Evolutionary conservation across 2,329 filamentous ascomycete species (phyloP), one percentile per base, ranked within the genome.

Genomic region (Grosmannia huntii): DNA sequence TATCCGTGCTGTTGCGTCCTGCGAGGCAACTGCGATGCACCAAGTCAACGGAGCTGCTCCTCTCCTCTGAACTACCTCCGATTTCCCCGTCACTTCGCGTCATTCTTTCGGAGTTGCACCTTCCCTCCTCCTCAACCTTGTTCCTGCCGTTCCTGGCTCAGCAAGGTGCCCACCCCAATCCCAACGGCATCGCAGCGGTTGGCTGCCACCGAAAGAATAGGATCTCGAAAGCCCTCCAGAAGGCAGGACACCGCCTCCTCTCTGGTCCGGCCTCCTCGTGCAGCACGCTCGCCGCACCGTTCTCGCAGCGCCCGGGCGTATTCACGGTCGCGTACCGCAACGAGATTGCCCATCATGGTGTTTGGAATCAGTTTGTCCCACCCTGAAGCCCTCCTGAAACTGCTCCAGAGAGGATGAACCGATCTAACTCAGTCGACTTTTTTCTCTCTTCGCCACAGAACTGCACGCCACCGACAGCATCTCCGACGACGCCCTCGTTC

Each of bases 401-500:
- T 27, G 48, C 48, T 27, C 23, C n/a, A 23, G n/a, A 14, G 12
- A 28, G 28, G 28, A 28, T 28, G 28, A 28, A 28, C 16, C 23
- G 4, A 28, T 11, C 48, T 27, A 50, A 25, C 27, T 2, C 5
- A 16, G 27, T 19, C 25, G 23, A 16, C 48, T 50, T 33, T 52
- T 31, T n/a, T n/a, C 19, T 16, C 28, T 36, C n/a, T 36, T 27
- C 14, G 9, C 16, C n/a, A 31, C 53, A 38, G 50, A 23, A 28
- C 27, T 14, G 2, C 28, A 31, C 25, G 53, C 21, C 59, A 82
- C 84, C 65, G 84, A 86, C 72, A 87, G 86, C 72, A 76, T 97
- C 65, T 95, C 91, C 31, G 90, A 96, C 67, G 90, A 97, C 67
- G 90, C 90, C 57, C 82, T 99, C 65, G 79, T 87, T 61, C 91